A percentile compares a stretch with the other conserved stretches of the same genome.
These are phyloP conservation scores for Trypethelium eluteriae DNA, from an alignment of 495 filamentous ascomycete species.

Conservation along the genomic window DNA sequence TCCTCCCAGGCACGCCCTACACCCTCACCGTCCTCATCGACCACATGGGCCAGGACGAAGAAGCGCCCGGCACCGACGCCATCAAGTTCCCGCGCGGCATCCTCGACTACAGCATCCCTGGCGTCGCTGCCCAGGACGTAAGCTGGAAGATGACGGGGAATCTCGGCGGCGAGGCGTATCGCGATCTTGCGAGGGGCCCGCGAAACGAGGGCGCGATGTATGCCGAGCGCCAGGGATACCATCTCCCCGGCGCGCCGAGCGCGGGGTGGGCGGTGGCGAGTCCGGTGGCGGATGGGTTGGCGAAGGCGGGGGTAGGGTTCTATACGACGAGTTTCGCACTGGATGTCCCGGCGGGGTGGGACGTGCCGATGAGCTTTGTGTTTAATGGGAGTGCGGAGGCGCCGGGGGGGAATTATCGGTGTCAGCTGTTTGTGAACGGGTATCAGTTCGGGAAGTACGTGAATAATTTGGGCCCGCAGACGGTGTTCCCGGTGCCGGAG, in stretches of 20 bases:
- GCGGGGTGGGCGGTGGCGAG: slow-evolving; percentile 41
- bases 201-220: slow-evolving; percentile 68
- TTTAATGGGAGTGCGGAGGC: slow-evolving; percentile 20
- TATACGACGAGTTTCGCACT: slow-evolving; percentile 43
- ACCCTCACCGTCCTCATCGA: slow-evolving; percentile 62
- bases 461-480: slow-evolving; percentile 65
- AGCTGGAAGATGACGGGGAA: slow-evolving; percentile 72
- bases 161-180: slow-evolving; percentile 61
- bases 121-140: slow-evolving; percentile 41
- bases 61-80: slow-evolving; percentile 47
- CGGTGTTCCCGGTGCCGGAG: slow-evolving; percentile 33
- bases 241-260: slow-evolving; percentile 53
- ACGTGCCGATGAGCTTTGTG: slow-evolving; percentile 29
- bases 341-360: slow-evolving; percentile 28
- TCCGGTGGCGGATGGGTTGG: slow-evolving; percentile 45
- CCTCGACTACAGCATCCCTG: slow-evolving; percentile 46
- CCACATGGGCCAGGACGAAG: slow-evolving; percentile 60
- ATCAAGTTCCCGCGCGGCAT: slow-evolving; percentile 66
- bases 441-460: slow-evolving; percentile 62
- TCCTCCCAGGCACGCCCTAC: slow-evolving; percentile 46
- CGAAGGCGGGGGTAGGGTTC: slow-evolving; percentile 40
- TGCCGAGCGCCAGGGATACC: slow-evolving; percentile 59
- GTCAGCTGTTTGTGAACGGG: slow-evolving; percentile 60
- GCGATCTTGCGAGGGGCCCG: slow-evolving; percentile 56
- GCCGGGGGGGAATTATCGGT: slow-evolving; percentile 16